Base-by-base conservation (phyloP, 108 stramenopile genomes). In the Cyclostephanos invisitatus region DNA sequence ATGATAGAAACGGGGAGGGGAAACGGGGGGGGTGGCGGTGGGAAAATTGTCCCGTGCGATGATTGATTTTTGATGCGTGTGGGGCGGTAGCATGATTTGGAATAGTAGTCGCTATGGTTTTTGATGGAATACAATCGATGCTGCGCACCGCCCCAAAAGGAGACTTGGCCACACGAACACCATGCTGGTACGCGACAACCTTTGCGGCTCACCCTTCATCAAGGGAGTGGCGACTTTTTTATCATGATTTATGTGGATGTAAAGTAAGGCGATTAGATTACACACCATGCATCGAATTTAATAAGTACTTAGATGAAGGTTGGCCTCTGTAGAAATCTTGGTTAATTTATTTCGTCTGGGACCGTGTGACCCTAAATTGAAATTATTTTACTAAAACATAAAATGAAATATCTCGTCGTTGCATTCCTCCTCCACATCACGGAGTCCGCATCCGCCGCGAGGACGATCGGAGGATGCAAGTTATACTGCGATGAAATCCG, bases 401-500 rank as follows among this genome's bases (percentile, higher is more conserved):
- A n/a, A n/a, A n/a, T n/a, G n/a, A n/a, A 17, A 15, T 14, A 46
- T 15, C 1, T 66, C 38, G 20, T 62, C 38, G 44, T 21, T 29
- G 24, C 57, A 46, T 54, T 62, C 29, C 27, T 74, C 12, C 40
- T 75, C 44, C 49, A 67, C 24, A 3, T 68, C 25, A 48, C 47
- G 42, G 12, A 15, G 36, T 49, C 54, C 46, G 48, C 11, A 50
- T 54, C 72, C 14, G 42, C 46, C 5, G 20, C 48, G 20, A 8
- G 36, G 11, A 35, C 50, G 36, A 11, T 44, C 20, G 56, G 46
- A 3, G 65, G 72, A 1, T 78, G 77, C 70, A 72, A 78, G 49
- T 47, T 18, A 5, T 46, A 27, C 8, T 78, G 77, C 66, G 50
- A 67, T 56, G 54, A 59, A 29, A 68, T 68, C n/a, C 77, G 77